A percentile compares a stretch with the other conserved stretches of the same genome.
These are phyloP conservation scores for Cryphonectria radicalis DNA, from an alignment of 2,329 filamentous ascomycete species.

Conservation along the genomic window DNA sequence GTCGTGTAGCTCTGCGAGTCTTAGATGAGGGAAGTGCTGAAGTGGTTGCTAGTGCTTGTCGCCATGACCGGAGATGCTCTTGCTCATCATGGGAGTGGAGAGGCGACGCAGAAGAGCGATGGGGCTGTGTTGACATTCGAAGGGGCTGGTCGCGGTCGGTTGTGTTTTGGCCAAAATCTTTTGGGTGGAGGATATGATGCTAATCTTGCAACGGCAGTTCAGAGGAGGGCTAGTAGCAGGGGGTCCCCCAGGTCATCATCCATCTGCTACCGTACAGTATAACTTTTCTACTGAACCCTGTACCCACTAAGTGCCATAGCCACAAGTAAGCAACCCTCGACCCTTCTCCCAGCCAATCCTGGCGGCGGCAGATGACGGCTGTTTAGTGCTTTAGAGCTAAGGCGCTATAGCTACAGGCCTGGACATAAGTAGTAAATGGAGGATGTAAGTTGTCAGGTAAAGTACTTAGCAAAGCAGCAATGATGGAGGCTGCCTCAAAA, in stretches of 20 bases:
- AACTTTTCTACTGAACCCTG: background rate
- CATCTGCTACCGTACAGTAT: background rate
- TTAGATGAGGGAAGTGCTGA: background rate
- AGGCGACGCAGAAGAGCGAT: background rate
- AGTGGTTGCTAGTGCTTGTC: background rate
- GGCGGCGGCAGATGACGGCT: background rate
- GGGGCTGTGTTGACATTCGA: background rate
- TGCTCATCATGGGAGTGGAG: background rate
- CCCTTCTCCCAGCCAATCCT: too few relatives aligned
- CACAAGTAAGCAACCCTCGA: background rate
- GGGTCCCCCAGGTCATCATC: background rate
- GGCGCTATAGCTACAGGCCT: background rate
- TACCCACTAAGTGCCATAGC: background rate
- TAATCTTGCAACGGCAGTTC: background rate
- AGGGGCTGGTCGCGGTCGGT: background rate
- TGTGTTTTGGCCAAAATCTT: background rate
- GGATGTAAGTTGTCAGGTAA: too few relatives aligned
- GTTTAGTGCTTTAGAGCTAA: background rate
- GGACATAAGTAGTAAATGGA: background rate
- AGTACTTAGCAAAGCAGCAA: too few relatives aligned
- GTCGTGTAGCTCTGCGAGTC: background rate
- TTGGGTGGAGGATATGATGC: constrained; percentile 5
- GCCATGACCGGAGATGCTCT: constrained; percentile 11
- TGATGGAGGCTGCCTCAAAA: background rate
- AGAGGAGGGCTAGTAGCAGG: background rate